Conservation (phyloP, 2,329 filamentous ascomycete genomes). For the Ceratocystis ficicola region DNA sequence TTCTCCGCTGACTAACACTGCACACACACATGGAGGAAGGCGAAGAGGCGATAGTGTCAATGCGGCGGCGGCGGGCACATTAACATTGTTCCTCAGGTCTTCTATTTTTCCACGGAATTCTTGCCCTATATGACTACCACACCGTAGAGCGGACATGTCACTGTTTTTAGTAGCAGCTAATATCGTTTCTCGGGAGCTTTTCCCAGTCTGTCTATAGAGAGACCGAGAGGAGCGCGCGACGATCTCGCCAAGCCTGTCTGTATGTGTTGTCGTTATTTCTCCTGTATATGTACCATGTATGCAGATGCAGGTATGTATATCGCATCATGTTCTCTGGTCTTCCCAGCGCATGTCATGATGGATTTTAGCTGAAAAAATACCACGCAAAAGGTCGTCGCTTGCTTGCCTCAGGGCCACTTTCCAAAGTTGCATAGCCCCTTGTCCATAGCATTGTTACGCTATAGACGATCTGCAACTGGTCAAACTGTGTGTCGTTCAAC, state of each 20-base stretch:
- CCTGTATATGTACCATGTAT: neutral
- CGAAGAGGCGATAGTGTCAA: neutral
- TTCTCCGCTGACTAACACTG: neutral
- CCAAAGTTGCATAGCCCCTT: neutral
- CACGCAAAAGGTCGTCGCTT: neutral
- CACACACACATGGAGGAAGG: neutral
- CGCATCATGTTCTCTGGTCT: neutral
- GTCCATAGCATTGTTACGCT: neutral
- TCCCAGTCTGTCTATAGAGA: neutral
- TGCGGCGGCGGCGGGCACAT: neutral
- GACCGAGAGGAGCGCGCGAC: neutral
- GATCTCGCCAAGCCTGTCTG: neutral
- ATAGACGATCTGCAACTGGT: slow-evolving; percentile 4
- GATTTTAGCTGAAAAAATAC: neutral
- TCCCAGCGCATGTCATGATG: neutral
- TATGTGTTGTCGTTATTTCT: neutral
- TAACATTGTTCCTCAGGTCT: neutral
- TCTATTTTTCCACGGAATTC: neutral
- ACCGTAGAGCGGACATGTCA: neutral
- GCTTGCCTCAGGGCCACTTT: neutral
- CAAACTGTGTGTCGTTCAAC: slow-evolving; percentile 2
- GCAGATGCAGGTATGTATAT: no score
- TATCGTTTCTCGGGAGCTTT: slow-evolving; percentile 5
- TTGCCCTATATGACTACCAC: neutral
- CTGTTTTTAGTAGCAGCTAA: neutral